Percentiles rank a stretch among this genome's conserved stretches.
phyloP scores from a whole-genome alignment of 2,329 filamentous ascomycete genomes.

The Phaeosphaeria sp. region DNA sequence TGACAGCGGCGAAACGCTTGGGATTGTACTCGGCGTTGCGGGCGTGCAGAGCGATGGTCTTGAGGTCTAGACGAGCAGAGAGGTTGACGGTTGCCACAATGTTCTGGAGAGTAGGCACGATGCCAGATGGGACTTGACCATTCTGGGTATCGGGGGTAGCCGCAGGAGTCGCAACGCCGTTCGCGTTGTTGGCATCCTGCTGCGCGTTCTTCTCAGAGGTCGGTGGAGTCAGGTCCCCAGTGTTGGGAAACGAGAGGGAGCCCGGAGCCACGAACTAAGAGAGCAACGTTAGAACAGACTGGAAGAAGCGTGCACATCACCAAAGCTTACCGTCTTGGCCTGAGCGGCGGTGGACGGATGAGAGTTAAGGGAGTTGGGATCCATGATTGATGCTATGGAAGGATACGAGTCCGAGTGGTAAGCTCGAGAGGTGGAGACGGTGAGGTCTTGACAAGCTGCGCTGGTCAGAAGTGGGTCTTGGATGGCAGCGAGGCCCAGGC shows the following conservation, averaged over 20 bases:
- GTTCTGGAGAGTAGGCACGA: slow-evolving; percentile 69
- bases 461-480: slow-evolving; percentile 41
- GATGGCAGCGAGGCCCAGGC: slow-evolving; percentile 36
- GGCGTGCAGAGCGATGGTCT: slow-evolving; percentile 98
- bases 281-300: slow-evolving; percentile 28
- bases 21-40: slow-evolving; percentile 99
- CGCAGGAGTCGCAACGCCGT: slow-evolving; percentile 86
- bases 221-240: slow-evolving; percentile 82
- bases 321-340: slow-evolving; percentile 72
- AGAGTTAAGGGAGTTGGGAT: slow-evolving; percentile 75
- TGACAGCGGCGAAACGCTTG: slow-evolving; percentile 98
- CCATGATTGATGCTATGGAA: slow-evolving; percentile 68
- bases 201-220: slow-evolving; percentile 72
- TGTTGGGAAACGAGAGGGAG: slow-evolving; percentile 87
- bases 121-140: slow-evolving; percentile 66
- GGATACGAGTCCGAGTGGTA: slow-evolving; percentile 34
- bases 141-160: slow-evolving; percentile 83
- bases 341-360: slow-evolving; percentile 90
- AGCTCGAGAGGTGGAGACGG: slow-evolving; percentile 36
- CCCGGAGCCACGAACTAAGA: slow-evolving; percentile 77
- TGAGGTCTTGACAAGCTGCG: slow-evolving; percentile 43
- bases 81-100: slow-evolving; percentile 99
- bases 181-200: slow-evolving; percentile 57
- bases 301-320: slow-evolving; percentile 26
- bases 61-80: slow-evolving; percentile 97